phyloP scores from a whole-genome alignment of 352 stramenopile species.

The Globisporangium rhizosaccharum region DNA sequence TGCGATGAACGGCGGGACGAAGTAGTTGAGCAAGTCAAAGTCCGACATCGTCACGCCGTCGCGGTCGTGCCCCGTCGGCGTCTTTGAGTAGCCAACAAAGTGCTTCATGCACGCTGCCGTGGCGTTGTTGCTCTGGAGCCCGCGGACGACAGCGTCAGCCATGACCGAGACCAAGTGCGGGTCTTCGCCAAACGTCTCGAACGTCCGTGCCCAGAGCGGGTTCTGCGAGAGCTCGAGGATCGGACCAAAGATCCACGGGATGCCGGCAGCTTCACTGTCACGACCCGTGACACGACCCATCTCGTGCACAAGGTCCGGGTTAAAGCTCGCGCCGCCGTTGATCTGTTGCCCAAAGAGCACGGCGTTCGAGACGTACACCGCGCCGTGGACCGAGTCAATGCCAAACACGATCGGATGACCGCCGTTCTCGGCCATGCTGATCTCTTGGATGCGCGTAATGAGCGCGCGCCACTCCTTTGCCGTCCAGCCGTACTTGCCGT shows the following conservation, averaged over 20 bases:
- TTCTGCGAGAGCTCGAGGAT: constrained; percentile 86
- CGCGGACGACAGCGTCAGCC: constrained; percentile 66
- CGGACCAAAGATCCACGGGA: constrained; percentile 89
- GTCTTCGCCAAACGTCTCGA: constrained; percentile 94
- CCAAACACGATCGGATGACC: constrained; percentile 79
- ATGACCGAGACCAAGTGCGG: constrained; percentile 78
- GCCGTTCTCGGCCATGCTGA: constrained; percentile 53
- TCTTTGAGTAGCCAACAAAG: constrained; percentile 86
- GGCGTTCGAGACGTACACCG: constrained; percentile 78
- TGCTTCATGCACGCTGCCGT: constrained; percentile 89
- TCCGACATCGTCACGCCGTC: constrained; percentile 64
- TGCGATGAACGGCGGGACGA: constrained; percentile 79
- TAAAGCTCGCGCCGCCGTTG: constrained; percentile 87
- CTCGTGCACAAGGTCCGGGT: constrained; percentile 60
- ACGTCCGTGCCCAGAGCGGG: constrained; percentile 85
- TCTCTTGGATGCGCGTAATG: constrained; percentile 72
- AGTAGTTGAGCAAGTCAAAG: constrained; percentile 82
- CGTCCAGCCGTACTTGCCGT: constrained; percentile 28
- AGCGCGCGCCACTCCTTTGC: constrained; percentile 64
- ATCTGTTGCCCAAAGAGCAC: constrained; percentile 88
- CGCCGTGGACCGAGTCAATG: constrained; percentile 88
- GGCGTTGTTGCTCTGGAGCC: constrained; percentile 67
- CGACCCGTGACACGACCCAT: constrained; percentile 68
- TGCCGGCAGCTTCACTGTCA: constrained; percentile 83
- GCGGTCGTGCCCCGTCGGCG: constrained; percentile 76